phyloP scores from a whole-genome alignment of 805 yeast genomes.

The Pichia membranifaciens region DNA sequence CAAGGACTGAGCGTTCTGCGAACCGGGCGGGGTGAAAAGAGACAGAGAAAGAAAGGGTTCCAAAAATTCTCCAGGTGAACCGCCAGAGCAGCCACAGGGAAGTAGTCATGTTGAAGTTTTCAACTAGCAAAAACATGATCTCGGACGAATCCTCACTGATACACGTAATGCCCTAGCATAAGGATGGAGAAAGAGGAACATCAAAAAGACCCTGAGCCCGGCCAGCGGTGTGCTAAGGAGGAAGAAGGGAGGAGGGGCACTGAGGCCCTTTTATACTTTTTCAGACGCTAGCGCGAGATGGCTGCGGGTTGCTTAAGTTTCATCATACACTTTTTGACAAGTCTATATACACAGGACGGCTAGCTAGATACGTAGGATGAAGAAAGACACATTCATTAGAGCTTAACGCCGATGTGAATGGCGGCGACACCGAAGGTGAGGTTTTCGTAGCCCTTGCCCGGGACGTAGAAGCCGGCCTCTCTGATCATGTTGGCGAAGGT shows the following conservation, averaged over 20 bases:
- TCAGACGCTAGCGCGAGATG: no score
- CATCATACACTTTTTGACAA: no score
- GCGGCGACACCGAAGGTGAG: conserved; percentile 94
- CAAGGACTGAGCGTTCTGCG: background rate
- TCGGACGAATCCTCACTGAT: conserved; percentile 99
- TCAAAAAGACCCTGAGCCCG: background rate
- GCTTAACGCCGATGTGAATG: conserved; percentile 90
- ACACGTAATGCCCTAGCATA: conserved; percentile 99
- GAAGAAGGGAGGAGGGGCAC: background rate
- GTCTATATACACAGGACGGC: conserved; percentile 6
- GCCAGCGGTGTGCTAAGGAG: background rate
- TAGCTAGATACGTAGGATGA: no score
- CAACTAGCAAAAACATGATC: conserved; percentile 99
- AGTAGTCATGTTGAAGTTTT: conserved; percentile 95
- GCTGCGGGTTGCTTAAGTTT: no score
- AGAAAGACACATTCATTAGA: no score
- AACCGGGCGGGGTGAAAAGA: no score
- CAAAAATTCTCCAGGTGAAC: conserved; percentile 72
- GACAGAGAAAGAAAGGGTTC: conserved; percentile 29
- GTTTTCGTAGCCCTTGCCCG: conserved; percentile 88
- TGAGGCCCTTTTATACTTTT: background rate
- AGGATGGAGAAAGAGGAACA: conserved; percentile 49
- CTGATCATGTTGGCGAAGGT: conserved; percentile 86
- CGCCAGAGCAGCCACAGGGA: conserved; percentile 36
- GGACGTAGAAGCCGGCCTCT: conserved; percentile 90